Evolutionary conservation across 208 protist species (phyloP).

Genomic region (Sergeia podlipaevii): DNA sequence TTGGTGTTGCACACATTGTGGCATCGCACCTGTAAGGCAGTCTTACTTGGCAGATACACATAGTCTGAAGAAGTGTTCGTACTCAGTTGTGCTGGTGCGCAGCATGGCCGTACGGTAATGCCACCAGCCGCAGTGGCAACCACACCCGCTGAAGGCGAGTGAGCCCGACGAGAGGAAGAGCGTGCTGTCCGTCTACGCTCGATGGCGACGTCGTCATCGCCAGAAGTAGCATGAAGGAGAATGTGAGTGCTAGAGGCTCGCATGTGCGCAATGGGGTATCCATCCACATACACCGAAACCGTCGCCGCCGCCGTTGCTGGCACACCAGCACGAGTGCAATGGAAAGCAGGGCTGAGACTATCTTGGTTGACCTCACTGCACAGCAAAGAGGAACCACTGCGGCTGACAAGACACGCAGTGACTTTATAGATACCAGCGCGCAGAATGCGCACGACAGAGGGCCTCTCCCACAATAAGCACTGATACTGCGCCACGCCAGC

Average conservation of each 20-base stretch:
- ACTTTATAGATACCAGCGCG: not conserved
- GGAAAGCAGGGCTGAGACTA: too few relatives aligned
- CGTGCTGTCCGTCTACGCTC: too few relatives aligned
- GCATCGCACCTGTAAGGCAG: conserved; percentile 40
- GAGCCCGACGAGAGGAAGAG: too few relatives aligned
- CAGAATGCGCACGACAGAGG: not conserved
- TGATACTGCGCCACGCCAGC: not conserved
- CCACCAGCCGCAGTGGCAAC: not conserved
- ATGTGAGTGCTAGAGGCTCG: not conserved
- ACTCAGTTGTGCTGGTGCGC: conserved; percentile 22
- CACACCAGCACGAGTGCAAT: not conserved
- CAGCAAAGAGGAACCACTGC: too few relatives aligned
- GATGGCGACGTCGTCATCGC: not conserved
- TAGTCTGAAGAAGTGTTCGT: conserved; percentile 44
- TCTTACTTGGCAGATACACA: conserved; percentile 34
- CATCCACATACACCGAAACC: conserved; percentile 1
- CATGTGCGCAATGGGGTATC: not conserved
- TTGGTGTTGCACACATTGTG: conserved; percentile 19
- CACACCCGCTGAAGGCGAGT: too few relatives aligned
- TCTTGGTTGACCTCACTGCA: too few relatives aligned
- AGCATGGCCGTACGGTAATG: conserved; percentile 21
- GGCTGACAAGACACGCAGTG: not conserved
- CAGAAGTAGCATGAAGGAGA: not conserved
- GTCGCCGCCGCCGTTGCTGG: not conserved
- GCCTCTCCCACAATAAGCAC: not conserved